phyloP scores from a whole-genome alignment of 2,329 filamentous ascomycete genomes.

The Colletotrichum cereale region DNA sequence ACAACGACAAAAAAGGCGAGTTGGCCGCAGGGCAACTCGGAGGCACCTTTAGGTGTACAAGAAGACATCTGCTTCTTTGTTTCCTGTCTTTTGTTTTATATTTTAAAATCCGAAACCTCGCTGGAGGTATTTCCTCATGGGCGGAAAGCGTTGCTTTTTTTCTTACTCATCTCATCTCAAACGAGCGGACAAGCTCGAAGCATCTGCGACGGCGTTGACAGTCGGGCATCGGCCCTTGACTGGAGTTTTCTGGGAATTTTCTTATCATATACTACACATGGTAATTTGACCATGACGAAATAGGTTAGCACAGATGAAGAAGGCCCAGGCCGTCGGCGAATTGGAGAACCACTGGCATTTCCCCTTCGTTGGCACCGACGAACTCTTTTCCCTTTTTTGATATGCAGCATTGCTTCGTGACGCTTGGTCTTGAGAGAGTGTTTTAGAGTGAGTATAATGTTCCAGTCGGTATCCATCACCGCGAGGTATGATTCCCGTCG shows the following conservation, averaged over 20 bases:
- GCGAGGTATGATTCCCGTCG: not conserved
- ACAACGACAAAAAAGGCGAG: not conserved
- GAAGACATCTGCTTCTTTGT: not conserved
- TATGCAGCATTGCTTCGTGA: not conserved
- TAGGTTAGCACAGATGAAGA: slow-evolving; percentile 1
- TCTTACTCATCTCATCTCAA: not conserved
- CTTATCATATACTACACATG: slow-evolving; percentile 6
- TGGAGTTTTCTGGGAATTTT: slow-evolving; percentile 10
- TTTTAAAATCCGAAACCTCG: not conserved
- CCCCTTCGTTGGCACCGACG: not conserved
- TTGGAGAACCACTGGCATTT: not conserved
- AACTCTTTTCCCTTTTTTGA: not conserved
- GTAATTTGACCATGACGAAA: slow-evolving; percentile 11
- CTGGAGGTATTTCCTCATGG: not conserved
- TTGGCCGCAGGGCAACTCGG: slow-evolving; percentile 3
- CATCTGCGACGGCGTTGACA: slow-evolving; percentile 19
- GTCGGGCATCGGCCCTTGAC: slow-evolving; percentile 12
- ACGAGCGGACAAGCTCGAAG: not conserved
- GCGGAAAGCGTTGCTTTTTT: not conserved
- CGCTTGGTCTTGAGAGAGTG: too few relatives aligned
- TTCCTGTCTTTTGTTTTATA: not conserved
- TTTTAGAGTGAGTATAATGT: too few relatives aligned
- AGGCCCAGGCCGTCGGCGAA: slow-evolving; percentile 8
- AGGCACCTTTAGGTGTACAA: slow-evolving; percentile 37
- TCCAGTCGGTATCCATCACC: not conserved